These are phyloP conservation scores for Saccharomycopsis microspora DNA, from an alignment of 805 yeast species.

Conservation along the genomic window DNA sequence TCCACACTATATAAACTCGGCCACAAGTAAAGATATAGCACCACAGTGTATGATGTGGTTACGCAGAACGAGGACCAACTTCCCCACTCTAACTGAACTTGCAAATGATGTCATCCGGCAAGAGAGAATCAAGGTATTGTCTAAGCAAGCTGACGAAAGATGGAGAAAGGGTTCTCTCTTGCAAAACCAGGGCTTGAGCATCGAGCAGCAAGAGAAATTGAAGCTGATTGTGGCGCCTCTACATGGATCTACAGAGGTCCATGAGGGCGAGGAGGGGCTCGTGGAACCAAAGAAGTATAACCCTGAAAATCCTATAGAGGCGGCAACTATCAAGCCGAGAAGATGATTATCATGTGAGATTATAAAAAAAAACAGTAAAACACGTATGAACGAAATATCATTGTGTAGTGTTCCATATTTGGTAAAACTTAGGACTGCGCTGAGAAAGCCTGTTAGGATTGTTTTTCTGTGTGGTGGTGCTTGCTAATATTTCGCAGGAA, in stretches of 20 bases:
- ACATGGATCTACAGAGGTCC: not conserved
- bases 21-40: conserved; percentile 41
- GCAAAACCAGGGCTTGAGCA: conserved; percentile 11
- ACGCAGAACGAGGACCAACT: conserved; percentile 42
- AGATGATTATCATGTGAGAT: conserved; percentile 6
- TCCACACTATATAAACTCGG: conserved; percentile 29
- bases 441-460: too few species aligned
- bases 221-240: conserved; percentile 3
- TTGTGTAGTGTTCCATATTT: too few species aligned
- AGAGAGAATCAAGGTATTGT: conserved; percentile 31
- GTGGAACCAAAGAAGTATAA: not conserved
- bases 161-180: conserved; percentile 19
- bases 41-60: conserved; percentile 83
- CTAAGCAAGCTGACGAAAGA: conserved; percentile 20
- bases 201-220: conserved; percentile 8
- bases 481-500: too few species aligned
- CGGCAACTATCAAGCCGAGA: conserved; percentile 30
- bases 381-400: too few species aligned
- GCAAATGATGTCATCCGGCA: conserved; percentile 46
- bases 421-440: too few species aligned
- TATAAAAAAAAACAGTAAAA: not conserved
- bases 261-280: not conserved
- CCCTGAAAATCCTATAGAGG: conserved; percentile 24
- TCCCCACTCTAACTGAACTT: conserved; percentile 58
- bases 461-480: too few species aligned